phyloP scores from a whole-genome alignment of 1,284 basidiomycete species.

The Boletus mariae region DNA sequence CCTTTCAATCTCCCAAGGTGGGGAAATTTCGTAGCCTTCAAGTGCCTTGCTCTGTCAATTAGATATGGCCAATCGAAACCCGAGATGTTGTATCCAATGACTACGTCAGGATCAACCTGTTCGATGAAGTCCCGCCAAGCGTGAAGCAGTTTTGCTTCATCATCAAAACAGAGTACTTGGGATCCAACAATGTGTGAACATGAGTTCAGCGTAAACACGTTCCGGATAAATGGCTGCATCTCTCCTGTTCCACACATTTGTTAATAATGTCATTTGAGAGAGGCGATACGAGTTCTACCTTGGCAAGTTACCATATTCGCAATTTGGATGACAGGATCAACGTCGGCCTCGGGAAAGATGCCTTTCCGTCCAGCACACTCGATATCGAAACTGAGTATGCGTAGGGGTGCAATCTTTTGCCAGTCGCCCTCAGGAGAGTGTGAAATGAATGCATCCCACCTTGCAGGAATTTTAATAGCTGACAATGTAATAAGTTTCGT shows the following conservation, averaged over 20 bases:
- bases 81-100: constrained; percentile 92
- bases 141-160: constrained; percentile 70
- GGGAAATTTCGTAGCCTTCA: constrained; percentile 73
- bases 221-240: constrained; percentile 86
- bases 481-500: not conserved
- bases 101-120: constrained; percentile 85
- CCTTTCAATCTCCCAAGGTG: constrained; percentile 77
- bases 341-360: constrained; percentile 85
- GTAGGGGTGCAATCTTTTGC: constrained; percentile 85
- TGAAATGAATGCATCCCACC: constrained; percentile 81
- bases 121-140: constrained; percentile 85
- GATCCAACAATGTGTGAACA: constrained; percentile 94
- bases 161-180: constrained; percentile 82
- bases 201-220: constrained; percentile 92
- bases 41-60: constrained; percentile 80
- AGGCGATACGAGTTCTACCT: constrained; percentile 47
- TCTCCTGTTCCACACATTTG: constrained; percentile 53
- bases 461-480: constrained; percentile 29
- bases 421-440: constrained; percentile 87
- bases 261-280: not conserved
- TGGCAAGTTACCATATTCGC: constrained; percentile 97
- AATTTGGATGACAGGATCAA: constrained; percentile 94
- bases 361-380: constrained; percentile 96
- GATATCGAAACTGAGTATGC: constrained; percentile 94
- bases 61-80: constrained; percentile 95